Conservation (phyloP, 306 rosid genomes). For the Ormosia semicastrata region DNA sequence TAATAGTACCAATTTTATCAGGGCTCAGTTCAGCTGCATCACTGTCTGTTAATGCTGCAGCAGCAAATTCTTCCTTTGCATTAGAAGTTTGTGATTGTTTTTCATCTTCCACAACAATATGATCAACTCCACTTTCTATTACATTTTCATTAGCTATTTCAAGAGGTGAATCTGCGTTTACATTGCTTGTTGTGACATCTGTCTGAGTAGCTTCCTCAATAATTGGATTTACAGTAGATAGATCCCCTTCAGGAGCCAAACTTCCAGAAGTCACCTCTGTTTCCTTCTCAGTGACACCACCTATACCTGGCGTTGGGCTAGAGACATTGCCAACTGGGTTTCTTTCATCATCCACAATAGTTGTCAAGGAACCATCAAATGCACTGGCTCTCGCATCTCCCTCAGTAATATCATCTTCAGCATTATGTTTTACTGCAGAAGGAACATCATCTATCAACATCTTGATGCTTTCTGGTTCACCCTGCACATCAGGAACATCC, state of each 20-base stretch:
- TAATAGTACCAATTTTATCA: conserved; percentile 38
- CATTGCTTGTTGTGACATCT: conserved; percentile 39
- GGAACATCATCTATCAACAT: conserved; percentile 30
- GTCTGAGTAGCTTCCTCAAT: conserved; percentile 39
- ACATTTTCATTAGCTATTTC: conserved; percentile 44
- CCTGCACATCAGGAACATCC: conserved; percentile 40
- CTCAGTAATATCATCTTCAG: conserved; percentile 38
- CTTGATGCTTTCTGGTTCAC: conserved; percentile 33
- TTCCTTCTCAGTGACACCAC: conserved; percentile 38
- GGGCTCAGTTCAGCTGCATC: conserved; percentile 44
- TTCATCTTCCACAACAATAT: conserved; percentile 38
- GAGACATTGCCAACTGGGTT: conserved; percentile 28
- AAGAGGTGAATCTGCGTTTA: conserved; percentile 31
- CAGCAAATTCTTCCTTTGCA: conserved; percentile 37
- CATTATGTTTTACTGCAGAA: conserved; percentile 33
- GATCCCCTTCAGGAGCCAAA: conserved; percentile 39
- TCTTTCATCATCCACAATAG: conserved; percentile 31
- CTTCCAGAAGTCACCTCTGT: conserved; percentile 41
- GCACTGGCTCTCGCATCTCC: conserved; percentile 36
- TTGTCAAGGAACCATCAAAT: conserved; percentile 36
- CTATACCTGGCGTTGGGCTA: conserved; percentile 27
- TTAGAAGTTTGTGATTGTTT: conserved; percentile 33
- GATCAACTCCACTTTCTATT: conserved; percentile 40
- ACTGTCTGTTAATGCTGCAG: conserved; percentile 36
- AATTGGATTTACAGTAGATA: conserved; percentile 24